Conservation (phyloP, 305 asterid genomes). For the Fraxinus albicans region DNA sequence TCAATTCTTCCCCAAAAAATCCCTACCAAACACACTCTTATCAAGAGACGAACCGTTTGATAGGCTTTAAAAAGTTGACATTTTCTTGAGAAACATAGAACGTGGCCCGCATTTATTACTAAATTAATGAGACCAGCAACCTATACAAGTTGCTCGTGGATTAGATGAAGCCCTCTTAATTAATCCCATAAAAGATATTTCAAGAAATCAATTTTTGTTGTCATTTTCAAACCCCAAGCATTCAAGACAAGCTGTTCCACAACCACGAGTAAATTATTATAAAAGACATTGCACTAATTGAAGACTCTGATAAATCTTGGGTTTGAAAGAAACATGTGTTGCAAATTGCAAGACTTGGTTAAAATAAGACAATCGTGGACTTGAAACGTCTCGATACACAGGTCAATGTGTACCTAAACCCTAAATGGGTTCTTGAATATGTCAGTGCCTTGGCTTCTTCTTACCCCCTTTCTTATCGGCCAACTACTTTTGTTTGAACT, state of each 20-base stretch:
- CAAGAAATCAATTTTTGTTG: constrained; percentile 15
- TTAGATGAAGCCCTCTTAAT: constrained; percentile 29
- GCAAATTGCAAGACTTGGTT: not conserved
- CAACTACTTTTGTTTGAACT: too few relatives aligned
- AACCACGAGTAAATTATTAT: not conserved
- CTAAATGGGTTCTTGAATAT: not conserved
- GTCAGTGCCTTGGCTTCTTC: not conserved
- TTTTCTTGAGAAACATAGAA: not conserved
- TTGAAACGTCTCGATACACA: not conserved
- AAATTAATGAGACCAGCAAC: not conserved
- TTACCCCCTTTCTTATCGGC: too few relatives aligned
- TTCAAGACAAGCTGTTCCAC: not conserved
- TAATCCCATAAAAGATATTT: constrained; percentile 19
- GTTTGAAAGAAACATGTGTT: not conserved
- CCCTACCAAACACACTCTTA: not conserved
- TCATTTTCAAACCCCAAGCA: constrained; percentile 13
- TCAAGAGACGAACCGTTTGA: not conserved
- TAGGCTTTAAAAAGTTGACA: not conserved
- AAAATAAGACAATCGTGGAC: too few relatives aligned
- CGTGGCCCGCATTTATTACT: constrained; percentile 26
- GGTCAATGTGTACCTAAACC: not conserved
- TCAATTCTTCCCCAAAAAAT: too few relatives aligned
- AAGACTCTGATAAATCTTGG: not conserved
- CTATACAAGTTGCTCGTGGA: constrained; percentile 22
- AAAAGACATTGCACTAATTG: not conserved